These are phyloP conservation scores for Eutrema yunnanense DNA, from an alignment of 345 rosid genomes.

Conservation along the genomic window DNA sequence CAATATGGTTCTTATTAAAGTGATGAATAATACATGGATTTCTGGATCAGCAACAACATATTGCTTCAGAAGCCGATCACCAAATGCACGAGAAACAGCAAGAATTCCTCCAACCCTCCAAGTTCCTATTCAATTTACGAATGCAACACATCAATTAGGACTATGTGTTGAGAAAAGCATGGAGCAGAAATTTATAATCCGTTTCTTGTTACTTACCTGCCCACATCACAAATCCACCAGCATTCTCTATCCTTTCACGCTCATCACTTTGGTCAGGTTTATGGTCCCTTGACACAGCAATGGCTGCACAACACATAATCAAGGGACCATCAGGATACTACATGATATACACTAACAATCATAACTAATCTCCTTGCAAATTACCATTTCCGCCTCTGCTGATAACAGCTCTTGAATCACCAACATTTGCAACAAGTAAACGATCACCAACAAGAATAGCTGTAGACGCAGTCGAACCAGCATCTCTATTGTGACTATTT, in stretches of 20 bases:
- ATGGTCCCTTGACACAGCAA: constrained; percentile 96
- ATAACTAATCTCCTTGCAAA: background rate
- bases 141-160: background rate
- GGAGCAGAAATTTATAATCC: background rate
- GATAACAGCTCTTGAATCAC: constrained; percentile 96
- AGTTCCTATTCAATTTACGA: constrained; percentile 48
- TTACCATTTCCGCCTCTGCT: constrained; percentile 87
- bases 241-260: constrained; percentile 93
- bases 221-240: constrained; percentile 99
- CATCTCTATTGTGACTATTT: constrained; percentile 81
- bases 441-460: constrained; percentile 89
- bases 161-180: background rate
- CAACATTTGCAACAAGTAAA: constrained; percentile 90
- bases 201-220: constrained; percentile 56
- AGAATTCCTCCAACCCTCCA: constrained; percentile 99
- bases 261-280: constrained; percentile 97
- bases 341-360: background rate
- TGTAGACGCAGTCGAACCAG: constrained; percentile 98
- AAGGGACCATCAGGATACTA: background rate
- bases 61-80: constrained; percentile 89
- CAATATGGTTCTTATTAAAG: background rate
- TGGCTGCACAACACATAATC: constrained; percentile 38
- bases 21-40: constrained; percentile 48
- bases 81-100: constrained; percentile 99
- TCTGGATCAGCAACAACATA: constrained; percentile 99